These are phyloP conservation scores for Solanum etuberosum DNA, from an alignment of 257 asterid species.

Conservation along the genomic window DNA sequence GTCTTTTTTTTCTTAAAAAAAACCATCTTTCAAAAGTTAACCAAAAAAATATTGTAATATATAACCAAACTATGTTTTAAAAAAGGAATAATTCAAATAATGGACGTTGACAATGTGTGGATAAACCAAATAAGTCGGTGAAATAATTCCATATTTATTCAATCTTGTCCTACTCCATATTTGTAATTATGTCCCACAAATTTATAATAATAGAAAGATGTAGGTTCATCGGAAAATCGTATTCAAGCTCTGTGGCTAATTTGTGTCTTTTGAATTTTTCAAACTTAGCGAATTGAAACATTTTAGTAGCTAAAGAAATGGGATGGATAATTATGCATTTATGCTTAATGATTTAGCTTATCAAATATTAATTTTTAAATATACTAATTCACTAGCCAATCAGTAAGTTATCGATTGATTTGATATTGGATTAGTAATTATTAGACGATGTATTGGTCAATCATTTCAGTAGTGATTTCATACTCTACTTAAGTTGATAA, in stretches of 20 bases:
- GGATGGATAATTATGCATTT: too few relatives aligned
- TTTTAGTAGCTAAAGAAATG: too few relatives aligned
- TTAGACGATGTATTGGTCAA: neutral
- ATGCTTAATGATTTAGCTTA: neutral
- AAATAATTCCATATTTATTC: neutral
- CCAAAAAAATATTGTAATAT: neutral
- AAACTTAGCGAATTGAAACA: too few relatives aligned
- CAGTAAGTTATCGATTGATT: too few relatives aligned
- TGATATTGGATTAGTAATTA: too few relatives aligned
- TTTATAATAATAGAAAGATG: too few relatives aligned
- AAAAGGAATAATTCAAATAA: neutral
- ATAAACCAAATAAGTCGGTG: neutral
- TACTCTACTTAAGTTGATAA: neutral
- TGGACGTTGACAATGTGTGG: too few relatives aligned
- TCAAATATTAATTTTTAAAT: too few relatives aligned
- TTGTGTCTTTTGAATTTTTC: fast-evolving
- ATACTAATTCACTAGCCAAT: too few relatives aligned
- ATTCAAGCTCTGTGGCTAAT: too few relatives aligned
- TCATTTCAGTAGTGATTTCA: neutral
- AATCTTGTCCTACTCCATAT: neutral
- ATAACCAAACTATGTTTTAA: neutral
- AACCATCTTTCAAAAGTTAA: neutral
- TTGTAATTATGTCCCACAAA: neutral
- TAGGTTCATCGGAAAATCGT: too few relatives aligned
- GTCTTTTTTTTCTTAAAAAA: neutral